These are phyloP conservation scores for Raddia distichophylla DNA, from an alignment of 176 grass and related monocot genomes.

Conservation along the genomic window DNA sequence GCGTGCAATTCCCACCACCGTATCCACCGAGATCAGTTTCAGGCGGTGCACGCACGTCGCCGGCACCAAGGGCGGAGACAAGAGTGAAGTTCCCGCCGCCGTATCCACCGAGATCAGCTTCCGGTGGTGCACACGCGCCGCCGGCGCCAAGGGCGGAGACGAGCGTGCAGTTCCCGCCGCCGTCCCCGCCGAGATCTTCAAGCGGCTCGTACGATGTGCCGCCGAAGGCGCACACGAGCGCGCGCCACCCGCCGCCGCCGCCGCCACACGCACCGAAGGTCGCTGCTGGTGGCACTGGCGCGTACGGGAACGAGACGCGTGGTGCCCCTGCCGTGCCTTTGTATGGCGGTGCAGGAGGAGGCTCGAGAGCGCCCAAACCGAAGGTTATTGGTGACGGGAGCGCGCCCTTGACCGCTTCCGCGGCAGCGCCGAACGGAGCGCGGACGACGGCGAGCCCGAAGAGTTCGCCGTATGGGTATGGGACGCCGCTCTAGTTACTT, in stretches of 20 bases:
- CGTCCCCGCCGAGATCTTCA: no score
- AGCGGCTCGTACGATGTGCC: background rate
- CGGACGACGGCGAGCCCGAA: background rate
- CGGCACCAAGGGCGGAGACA: no score
- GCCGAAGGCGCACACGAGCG: background rate
- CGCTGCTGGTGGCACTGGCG: background rate
- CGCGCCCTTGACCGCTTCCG: background rate
- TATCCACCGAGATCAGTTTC: background rate
- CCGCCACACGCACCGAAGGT: background rate
- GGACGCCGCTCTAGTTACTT: background rate
- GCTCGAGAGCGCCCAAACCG: background rate
- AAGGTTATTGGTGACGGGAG: constrained; percentile 10
- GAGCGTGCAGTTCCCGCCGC: background rate
- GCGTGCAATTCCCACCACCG: background rate
- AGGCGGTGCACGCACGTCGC: background rate
- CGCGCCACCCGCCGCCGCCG: background rate
- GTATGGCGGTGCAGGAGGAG: constrained; percentile 1
- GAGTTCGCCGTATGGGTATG: constrained; percentile 27
- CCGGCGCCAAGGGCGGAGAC: background rate
- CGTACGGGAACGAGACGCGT: background rate
- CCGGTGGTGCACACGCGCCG: background rate
- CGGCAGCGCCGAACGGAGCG: background rate
- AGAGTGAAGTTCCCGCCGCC: background rate
- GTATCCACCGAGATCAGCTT: background rate
- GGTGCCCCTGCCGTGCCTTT: background rate